These are phyloP conservation scores for Stygiomarasmius scandens DNA, from an alignment of 1,284 basidiomycete species.

Conservation along the genomic window DNA sequence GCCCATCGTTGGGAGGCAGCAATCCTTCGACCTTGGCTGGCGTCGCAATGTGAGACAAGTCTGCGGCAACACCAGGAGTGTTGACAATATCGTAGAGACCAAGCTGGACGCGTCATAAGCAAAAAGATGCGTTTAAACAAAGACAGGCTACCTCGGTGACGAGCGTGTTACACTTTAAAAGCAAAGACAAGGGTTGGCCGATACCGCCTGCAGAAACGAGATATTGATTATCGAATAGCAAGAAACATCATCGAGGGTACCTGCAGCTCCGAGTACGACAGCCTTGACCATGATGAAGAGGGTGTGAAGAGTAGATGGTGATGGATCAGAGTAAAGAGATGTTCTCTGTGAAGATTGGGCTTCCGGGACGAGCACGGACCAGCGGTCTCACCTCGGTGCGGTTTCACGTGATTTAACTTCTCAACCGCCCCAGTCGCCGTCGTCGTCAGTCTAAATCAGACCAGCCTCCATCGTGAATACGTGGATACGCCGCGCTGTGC, in stretches of 20 bases:
- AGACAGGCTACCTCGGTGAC: conserved; percentile 66
- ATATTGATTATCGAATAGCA: conserved; percentile 4
- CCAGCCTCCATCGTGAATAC: no score
- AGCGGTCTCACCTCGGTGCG: no score
- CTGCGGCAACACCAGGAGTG: conserved; percentile 94
- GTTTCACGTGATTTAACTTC: no score
- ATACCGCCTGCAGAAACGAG: conserved; percentile 66
- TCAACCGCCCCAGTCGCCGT: no score
- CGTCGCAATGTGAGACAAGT: conserved; percentile 88
- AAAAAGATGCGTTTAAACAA: not conserved
- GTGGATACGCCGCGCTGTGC: no score
- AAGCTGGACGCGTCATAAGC: conserved; percentile 48
- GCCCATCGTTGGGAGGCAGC: conserved; percentile 74
- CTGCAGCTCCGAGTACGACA: conserved; percentile 92
- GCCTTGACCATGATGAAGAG: conserved; percentile 77
- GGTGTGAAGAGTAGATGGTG: conserved; percentile 10
- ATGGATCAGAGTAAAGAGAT: conserved; percentile 7
- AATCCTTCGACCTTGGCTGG: conserved; percentile 80
- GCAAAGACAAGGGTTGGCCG: conserved; percentile 89
- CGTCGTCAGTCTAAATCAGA: no score
- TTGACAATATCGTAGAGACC: conserved; percentile 96
- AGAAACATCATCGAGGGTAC: conserved; percentile 38
- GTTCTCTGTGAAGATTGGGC: no score
- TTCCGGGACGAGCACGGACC: no score
- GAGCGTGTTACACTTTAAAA: conserved; percentile 85